Evolutionary conservation across 441 rosid genomes (phyloP), one percentile per base, ranked within the genome.

Genomic region (Arabidopsis hybrid): DNA sequence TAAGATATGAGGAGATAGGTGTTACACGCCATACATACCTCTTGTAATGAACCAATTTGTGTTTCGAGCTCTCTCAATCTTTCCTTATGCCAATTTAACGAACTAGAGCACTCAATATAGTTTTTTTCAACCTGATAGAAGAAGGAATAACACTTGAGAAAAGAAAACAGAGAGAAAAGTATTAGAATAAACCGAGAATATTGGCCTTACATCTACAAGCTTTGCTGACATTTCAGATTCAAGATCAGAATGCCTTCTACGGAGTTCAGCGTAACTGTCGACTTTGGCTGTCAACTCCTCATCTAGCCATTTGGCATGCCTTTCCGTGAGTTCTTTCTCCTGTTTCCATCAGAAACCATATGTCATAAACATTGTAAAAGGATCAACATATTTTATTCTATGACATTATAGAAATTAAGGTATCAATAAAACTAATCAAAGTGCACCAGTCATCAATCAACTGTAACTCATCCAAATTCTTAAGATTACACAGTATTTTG

Each of bases 251-350:
- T 84, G 89, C 68, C 74, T 75, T 83, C 86, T 85, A 40, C 95
- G 96, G 70, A 87, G 74, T 74, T 90, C 87, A 47, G 82, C 75
- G 49, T 89, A 86, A 75, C 81, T 82, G 49, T 87, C 92, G 35
- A 83, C 91, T 83, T 95, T 95, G 63, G 86, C 65, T n/a, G 88
- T 88, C 84, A 95, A 76, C 86, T 95, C 98, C 36, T 93, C 94
- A 73, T 95, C 88, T 67, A 95, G 88, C 98, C 98, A 95, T 34
- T 76, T 64, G 78, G 95, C 93, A 80, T 95, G 99, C 80, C 91
- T 87, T 81, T 90, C 91, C 46, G 86, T 77, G 74, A 95, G 95
- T 66, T 95, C 99, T 80, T 95, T 95, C 86, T 89, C 99, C 98
- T 94, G 80, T 38, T 57, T 72, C 74, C 64, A 81, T 58, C 55